These are phyloP conservation scores for Carex scoparia DNA, from an alignment of 176 grass and related monocot genomes.

Conservation along the genomic window DNA sequence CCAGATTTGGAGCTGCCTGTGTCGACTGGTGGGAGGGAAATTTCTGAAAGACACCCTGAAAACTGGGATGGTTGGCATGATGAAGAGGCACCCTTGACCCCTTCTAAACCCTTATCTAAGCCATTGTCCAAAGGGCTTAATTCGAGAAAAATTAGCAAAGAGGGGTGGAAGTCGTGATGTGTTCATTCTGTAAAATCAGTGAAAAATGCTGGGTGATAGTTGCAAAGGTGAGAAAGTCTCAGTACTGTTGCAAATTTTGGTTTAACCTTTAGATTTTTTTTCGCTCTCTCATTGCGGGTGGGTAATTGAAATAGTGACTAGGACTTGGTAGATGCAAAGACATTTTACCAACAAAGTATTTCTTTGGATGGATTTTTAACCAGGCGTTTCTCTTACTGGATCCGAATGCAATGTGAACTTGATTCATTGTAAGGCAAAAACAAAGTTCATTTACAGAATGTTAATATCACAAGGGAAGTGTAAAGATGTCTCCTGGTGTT, in stretches of 20 bases:
- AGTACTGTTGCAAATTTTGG: not conserved
- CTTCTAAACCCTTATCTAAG: slow-evolving; percentile 52
- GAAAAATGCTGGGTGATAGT: not conserved
- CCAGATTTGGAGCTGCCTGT: slow-evolving; percentile 45
- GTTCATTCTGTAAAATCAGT: not conserved
- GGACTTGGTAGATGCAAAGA: not conserved
- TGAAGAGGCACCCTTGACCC: slow-evolving; percentile 73
- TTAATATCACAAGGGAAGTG: not conserved
- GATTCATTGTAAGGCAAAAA: not conserved
- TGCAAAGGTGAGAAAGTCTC: not conserved
- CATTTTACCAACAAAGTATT: not conserved
- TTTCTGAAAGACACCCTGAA: slow-evolving; percentile 28
- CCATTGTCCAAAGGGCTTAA: slow-evolving; percentile 76
- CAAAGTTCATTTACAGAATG: not conserved
- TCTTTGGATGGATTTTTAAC: not conserved
- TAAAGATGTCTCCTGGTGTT: not conserved
- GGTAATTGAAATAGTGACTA: not conserved
- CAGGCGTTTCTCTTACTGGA: not conserved
- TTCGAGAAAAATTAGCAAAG: slow-evolving; percentile 63
- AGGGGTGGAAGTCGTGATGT: slow-evolving; percentile 81
- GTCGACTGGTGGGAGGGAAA: slow-evolving; percentile 50
- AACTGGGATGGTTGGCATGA: slow-evolving; percentile 87
- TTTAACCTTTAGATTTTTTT: not conserved
- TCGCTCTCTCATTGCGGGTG: not conserved
- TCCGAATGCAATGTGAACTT: not conserved